Base-by-base conservation (phyloP, 768 basidiomycete species). In the Clitopilus hobsonii region DNA sequence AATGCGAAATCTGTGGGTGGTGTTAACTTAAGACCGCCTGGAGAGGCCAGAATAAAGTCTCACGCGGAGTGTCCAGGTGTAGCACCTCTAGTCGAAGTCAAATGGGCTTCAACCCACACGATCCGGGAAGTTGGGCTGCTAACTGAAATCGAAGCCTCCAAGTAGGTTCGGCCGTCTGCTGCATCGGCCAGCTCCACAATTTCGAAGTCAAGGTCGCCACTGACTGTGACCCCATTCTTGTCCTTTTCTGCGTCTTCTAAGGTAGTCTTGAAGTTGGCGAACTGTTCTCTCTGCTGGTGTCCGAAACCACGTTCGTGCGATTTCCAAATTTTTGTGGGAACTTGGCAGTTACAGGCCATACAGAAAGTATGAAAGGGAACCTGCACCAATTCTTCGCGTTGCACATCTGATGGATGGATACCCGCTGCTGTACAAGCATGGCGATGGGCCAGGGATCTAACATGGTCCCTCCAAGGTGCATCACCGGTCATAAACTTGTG, bases 201-300 rank as follows among this genome's bases (percentile, higher is more conserved):
- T 2, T 74, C 82, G 51, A 86, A 79, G 60, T 86, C 75, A 11
- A 80, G 63, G 5, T 69, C 65, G 1, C 75, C 76, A 4, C 69
- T 65, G 2, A 86, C 64, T 0, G 63, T 59, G 7, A 85, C 65
- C 0, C 79, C 81, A 47, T 84, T 69, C 52, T 81, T 82, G 57
- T 85, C 82, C 38, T 72, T 74, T 51, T 82, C 78, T 0, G 82
- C 78, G 38, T 80, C 79, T 10, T 81, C 79, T 13, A 83, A 53
- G 0, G 73, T 78, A 1, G 71, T 65, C 38, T 71, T 69, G 56
- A 77, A 78, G 5, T 68, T 61, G 0, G 72, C 58, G 54, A 72
- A 81, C 6, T 54, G 59, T 59, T 75, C 72, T 23, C 71, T 72
- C 26, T 65, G 68, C 22, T 56, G 55, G 57, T 83, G 82, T 14